Conservation (phyloP, 2,329 filamentous ascomycete genomes). For the Hypoxylon sp. region DNA sequence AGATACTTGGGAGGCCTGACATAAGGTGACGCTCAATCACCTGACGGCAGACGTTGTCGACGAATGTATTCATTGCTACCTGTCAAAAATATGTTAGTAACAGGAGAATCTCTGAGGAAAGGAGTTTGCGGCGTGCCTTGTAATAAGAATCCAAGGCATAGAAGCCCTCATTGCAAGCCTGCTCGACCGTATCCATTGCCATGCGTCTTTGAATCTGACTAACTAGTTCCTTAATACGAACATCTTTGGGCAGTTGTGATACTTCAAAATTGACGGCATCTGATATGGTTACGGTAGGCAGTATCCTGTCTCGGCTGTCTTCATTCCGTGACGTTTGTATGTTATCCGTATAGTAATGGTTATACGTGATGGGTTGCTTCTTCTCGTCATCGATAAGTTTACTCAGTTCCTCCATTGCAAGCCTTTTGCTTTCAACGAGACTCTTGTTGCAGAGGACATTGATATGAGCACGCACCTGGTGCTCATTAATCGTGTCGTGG, state of each 20-base stretch:
- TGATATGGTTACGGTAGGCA: not conserved
- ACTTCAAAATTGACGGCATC: not conserved
- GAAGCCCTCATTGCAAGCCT: not conserved
- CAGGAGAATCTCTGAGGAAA: too few species aligned
- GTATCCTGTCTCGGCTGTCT: not conserved
- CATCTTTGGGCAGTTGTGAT: not conserved
- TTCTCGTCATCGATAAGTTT: slow-evolving; percentile 51
- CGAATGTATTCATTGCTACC: slow-evolving; percentile 15
- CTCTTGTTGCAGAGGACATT: not conserved
- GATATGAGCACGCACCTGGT: not conserved
- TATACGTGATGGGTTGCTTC: slow-evolving; percentile 56
- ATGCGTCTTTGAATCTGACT: not conserved
- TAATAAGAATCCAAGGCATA: slow-evolving; percentile 7
- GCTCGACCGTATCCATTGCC: not conserved
- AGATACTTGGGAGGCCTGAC: slow-evolving; percentile 3
- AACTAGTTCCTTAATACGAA: not conserved
- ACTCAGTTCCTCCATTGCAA: slow-evolving; percentile 48
- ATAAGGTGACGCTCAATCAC: slow-evolving; percentile 21
- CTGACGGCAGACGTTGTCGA: slow-evolving; percentile 25
- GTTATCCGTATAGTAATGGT: slow-evolving; percentile 56
- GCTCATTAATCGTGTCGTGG: not conserved
- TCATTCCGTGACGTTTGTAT: slow-evolving; percentile 41
- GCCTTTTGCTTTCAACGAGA: not conserved
- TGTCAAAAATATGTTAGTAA: slow-evolving; percentile 3
- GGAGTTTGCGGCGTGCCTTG: slow-evolving; percentile 1